Percentiles rank a stretch among this genome's conserved stretches.
Conservation (phyloP, 192 early-diverging fungal genomes). For the Geranomyces michiganensis region DNA sequence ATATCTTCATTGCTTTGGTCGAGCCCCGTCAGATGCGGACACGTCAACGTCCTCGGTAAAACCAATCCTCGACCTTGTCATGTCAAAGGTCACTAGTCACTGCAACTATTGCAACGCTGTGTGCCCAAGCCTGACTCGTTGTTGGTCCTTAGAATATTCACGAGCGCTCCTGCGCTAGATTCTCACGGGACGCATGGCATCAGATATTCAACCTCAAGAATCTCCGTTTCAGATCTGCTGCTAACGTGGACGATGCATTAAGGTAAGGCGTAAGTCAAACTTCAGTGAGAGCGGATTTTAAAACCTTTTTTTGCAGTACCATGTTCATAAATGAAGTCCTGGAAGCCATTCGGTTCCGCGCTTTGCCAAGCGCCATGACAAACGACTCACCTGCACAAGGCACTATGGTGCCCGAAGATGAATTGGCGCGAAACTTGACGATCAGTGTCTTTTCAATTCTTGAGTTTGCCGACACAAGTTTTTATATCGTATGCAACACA, state of each 20-base stretch:
- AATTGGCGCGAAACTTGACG: slow-evolving; percentile 2
- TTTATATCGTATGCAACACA: slow-evolving; percentile 10
- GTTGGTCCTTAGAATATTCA: background rate
- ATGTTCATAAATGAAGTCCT: slow-evolving; percentile 2
- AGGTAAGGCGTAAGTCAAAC: background rate
- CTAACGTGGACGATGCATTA: background rate
- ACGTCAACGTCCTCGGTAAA: background rate
- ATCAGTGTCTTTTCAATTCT: slow-evolving; percentile 19
- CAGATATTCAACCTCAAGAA: background rate
- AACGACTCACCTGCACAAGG: background rate
- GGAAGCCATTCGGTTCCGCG: slow-evolving; percentile 9
- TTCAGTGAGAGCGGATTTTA: background rate
- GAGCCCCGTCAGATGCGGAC: background rate
- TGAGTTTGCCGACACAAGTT: slow-evolving; percentile 21
- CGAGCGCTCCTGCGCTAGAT: background rate
- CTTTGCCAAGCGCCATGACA: background rate
- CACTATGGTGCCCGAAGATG: background rate
- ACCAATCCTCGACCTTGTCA: background rate
- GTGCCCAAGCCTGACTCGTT: background rate
- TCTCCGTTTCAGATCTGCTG: background rate
- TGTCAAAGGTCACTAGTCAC: background rate
- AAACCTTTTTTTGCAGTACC: background rate
- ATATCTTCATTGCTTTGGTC: slow-evolving; percentile 12
- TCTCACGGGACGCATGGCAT: background rate
- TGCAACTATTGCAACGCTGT: background rate